These are phyloP conservation scores for Fusarium falciforme DNA, from an alignment of 2,329 filamentous ascomycete genomes.

Conservation along the genomic window DNA sequence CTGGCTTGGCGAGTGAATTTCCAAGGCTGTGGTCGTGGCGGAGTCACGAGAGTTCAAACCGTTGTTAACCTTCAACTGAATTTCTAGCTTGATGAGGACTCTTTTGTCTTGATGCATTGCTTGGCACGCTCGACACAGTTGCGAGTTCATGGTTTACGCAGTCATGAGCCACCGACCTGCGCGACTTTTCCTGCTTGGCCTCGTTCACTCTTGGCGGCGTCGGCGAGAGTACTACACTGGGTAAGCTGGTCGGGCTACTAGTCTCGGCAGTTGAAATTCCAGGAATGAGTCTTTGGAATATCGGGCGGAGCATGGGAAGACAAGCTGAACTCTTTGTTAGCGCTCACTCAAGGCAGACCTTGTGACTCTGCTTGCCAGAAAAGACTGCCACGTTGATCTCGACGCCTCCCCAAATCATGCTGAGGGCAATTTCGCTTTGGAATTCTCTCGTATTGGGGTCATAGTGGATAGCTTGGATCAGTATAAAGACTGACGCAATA, in stretches of 20 bases:
- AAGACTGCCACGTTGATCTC: slow-evolving; percentile 44
- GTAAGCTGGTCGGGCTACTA: background rate
- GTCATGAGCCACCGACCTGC: background rate
- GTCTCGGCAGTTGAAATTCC: background rate
- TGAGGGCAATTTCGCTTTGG: slow-evolving; percentile 36
- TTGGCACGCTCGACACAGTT: background rate
- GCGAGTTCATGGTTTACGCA: background rate
- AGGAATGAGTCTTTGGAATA: background rate
- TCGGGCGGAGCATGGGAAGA: background rate
- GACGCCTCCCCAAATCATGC: slow-evolving; percentile 41
- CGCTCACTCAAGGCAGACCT: background rate
- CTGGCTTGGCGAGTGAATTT: background rate
- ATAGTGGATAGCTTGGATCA: slow-evolving; percentile 33
- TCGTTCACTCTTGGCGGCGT: background rate
- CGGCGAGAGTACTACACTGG: background rate
- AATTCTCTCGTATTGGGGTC: slow-evolving; percentile 29
- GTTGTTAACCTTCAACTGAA: background rate
- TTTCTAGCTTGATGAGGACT: background rate
- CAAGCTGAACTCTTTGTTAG: background rate
- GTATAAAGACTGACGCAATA: slow-evolving; percentile 38
- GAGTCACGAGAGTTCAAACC: background rate
- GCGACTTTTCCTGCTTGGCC: background rate
- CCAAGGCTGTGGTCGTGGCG: background rate
- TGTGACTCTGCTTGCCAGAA: slow-evolving; percentile 27
- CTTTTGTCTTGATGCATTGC: background rate